Conservation (phyloP, 2,329 filamentous ascomycete genomes). For the Alternaria ventricosa region DNA sequence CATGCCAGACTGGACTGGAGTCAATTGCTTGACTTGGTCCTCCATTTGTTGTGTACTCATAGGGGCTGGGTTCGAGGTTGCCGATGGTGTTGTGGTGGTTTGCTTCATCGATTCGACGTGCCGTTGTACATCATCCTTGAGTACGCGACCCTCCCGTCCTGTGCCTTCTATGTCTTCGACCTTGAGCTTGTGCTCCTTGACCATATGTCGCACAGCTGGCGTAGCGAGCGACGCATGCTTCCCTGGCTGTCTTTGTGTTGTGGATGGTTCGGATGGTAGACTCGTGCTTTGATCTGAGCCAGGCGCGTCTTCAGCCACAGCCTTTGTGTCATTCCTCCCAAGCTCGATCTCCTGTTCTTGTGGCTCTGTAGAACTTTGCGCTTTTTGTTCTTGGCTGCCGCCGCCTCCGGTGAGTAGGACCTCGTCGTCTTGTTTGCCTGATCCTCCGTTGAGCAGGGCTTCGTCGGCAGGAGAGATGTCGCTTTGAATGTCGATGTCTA, state of each 20-base stretch:
- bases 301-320: slow-evolving; percentile 22
- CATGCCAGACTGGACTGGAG: slow-evolving; percentile 87
- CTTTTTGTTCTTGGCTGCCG: slow-evolving; percentile 25
- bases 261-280: slow-evolving; percentile 28
- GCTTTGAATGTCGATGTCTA: slow-evolving; percentile 92
- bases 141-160: slow-evolving; percentile 86
- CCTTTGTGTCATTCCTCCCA: slow-evolving; percentile 44
- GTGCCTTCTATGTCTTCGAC: slow-evolving; percentile 83
- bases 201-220: slow-evolving; percentile 87
- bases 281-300: slow-evolving; percentile 21
- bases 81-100: slow-evolving; percentile 30
- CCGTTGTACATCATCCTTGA: slow-evolving; percentile 85
- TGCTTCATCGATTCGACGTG: slow-evolving; percentile 31
- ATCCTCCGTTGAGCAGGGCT: slow-evolving; percentile 47
- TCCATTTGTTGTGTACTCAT: slow-evolving; percentile 41
- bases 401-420: slow-evolving; percentile 16
- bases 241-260: slow-evolving; percentile 53
- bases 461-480: slow-evolving; percentile 70
- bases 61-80: slow-evolving; percentile 38
- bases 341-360: slow-evolving; percentile 38
- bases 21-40: slow-evolving; percentile 74
- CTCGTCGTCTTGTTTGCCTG: slow-evolving; percentile 30
- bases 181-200: slow-evolving; percentile 78
- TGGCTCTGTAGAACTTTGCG: not conserved
- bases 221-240: slow-evolving; percentile 81